Base-by-base conservation (phyloP, 345 rosid genomes). In the Brassica nigra region DNA sequence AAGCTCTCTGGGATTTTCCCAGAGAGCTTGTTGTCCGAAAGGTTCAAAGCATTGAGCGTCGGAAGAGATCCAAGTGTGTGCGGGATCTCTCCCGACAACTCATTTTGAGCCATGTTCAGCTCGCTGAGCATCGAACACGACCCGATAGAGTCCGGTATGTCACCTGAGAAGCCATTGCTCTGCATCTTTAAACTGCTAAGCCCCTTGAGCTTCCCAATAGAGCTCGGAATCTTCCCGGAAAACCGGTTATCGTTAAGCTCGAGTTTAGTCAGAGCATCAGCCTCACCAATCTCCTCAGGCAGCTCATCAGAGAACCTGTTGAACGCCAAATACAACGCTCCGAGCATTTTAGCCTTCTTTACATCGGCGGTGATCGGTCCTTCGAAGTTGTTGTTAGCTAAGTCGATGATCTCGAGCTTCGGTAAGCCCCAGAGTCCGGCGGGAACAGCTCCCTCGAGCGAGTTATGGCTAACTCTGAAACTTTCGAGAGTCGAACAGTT, bases 371-470 rank as follows among this genome's bases (percentile, higher is more conserved):
- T 84, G 30, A 95, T 82, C 0, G 86, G 66, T 49, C 99, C 98
- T 72, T 88, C 81, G 66, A 95, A 47, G 44, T 82, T 83, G 66
- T 95, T 95, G 71, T 54, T 55, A 1, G 84, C 79, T 62, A 92
- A 36, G 79, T 95, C 99, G 47, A 95, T 86, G 16, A 92, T 90
- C 57, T 81, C 81, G 36, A 88, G 78, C 10, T 70, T 6, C 0
- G 99, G 97, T 71, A 95, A 83, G 2, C 98, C 97, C 97, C 98
- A 92, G 27, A 95, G 85, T 10, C 97, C 93, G 0, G 89, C 61
- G 0, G 99, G 99, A 57, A 95, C 87, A 0, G 71, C 75, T 15
- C 99, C 99, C 0, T 91, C 74, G 1, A 95, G 90, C 0, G 82
- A 85, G 81, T 95, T 95, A 2, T 85, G 75, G 62, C 83, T 86